Evolutionary conservation across 108 stramenopile genomes (phyloP).

Genomic region (Pseudonitzschia delicatissima): DNA sequence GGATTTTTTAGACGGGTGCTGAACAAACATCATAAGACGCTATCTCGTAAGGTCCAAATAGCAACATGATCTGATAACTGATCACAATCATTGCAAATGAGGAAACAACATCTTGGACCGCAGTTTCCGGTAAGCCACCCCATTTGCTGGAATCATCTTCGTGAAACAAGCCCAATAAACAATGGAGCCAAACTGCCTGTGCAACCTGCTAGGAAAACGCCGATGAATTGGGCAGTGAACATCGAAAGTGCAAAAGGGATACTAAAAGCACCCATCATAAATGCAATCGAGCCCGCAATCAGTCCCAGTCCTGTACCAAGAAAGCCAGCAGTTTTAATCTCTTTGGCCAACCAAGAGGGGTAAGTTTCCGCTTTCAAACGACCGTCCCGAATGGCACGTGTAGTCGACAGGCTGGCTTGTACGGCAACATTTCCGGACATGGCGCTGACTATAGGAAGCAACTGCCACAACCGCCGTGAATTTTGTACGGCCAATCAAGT

Average conservation of each 20-base stretch:
- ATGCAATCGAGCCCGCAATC: conserved; percentile 41
- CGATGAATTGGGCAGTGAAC: conserved; percentile 50
- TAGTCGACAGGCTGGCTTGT: conserved; percentile 63
- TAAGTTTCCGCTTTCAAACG: conserved; percentile 44
- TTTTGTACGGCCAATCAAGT: conserved; percentile 48
- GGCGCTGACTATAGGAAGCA: conserved; percentile 57
- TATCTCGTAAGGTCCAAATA: conserved; percentile 46
- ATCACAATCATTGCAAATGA: conserved; percentile 64
- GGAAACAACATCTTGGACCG: conserved; percentile 67
- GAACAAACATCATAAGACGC: conserved; percentile 47
- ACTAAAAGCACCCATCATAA: conserved; percentile 42
- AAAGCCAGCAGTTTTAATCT: conserved; percentile 49
- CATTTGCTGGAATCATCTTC: conserved; percentile 54
- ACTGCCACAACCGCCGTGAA: conserved; percentile 53
- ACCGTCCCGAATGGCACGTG: conserved; percentile 49
- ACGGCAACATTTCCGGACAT: conserved; percentile 71
- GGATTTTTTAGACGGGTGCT: no score
- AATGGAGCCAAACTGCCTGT: conserved; percentile 67
- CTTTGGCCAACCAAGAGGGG: conserved; percentile 47
- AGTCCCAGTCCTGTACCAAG: conserved; percentile 50
- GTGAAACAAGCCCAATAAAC: conserved; percentile 53
- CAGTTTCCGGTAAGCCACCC: conserved; percentile 62
- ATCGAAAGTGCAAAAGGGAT: conserved; percentile 51
- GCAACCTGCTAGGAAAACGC: conserved; percentile 51
- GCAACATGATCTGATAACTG: conserved; percentile 44